Percentiles rank a stretch among this genome's conserved stretches.
These are phyloP conservation scores for Clonostachys solani DNA, from an alignment of 2,329 filamentous ascomycete genomes.

Conservation along the genomic window DNA sequence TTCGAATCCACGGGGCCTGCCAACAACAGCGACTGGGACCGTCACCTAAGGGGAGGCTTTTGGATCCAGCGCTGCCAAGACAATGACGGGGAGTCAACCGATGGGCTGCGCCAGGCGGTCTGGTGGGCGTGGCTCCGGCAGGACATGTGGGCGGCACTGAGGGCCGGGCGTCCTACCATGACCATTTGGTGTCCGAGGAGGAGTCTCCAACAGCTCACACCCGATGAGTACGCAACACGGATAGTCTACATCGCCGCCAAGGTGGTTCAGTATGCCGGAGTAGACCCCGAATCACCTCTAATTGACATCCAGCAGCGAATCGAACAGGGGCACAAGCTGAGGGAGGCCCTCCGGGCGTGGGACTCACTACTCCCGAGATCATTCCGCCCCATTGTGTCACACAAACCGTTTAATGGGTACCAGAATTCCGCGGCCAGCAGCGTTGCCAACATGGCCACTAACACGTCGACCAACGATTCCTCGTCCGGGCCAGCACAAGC, in stretches of 20 bases:
- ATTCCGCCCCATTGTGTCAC: background rate
- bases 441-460: background rate
- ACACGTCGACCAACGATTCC: background rate
- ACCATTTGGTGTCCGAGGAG: constrained; percentile 52
- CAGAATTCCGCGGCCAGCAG: background rate
- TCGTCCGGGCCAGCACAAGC: background rate
- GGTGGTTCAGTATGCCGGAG: constrained; percentile 47
- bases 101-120: constrained; percentile 48
- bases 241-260: constrained; percentile 48
- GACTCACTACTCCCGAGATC: background rate
- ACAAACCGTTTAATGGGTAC: background rate
- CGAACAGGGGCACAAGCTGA: background rate
- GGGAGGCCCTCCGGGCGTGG: background rate
- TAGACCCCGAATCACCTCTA: background rate
- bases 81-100: constrained; percentile 48
- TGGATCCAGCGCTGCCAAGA: constrained; percentile 59
- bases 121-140: constrained; percentile 63
- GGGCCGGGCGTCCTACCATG: constrained; percentile 48
- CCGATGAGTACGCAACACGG: constrained; percentile 45
- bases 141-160: constrained; percentile 58
- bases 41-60: constrained; percentile 57
- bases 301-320: background rate
- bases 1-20: constrained; percentile 38
- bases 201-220: constrained; percentile 36
- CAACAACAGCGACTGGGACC: constrained; percentile 41